phyloP scores from a whole-genome alignment of 495 filamentous ascomycete genomes.

The Neurospora cerealis region DNA sequence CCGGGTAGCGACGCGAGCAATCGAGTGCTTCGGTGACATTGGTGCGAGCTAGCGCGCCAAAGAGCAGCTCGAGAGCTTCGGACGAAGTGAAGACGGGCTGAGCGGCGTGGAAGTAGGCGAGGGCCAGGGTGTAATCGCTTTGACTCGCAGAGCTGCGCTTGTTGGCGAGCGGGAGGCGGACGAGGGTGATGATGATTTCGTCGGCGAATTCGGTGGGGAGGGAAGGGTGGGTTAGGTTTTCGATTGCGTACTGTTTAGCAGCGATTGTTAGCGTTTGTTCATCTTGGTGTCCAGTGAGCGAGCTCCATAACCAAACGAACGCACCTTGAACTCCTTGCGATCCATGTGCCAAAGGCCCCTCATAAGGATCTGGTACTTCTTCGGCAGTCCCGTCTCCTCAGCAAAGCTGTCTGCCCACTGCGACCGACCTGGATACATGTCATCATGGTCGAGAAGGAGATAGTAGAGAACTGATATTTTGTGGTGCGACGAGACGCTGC shows the following conservation, averaged over 20 bases:
- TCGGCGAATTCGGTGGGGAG: constrained; percentile 71
- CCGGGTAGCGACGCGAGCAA: constrained; percentile 56
- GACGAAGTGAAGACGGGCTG: constrained; percentile 52
- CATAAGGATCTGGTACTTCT: constrained; percentile 65
- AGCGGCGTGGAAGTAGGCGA: constrained; percentile 68
- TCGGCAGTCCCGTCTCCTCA: constrained; percentile 38
- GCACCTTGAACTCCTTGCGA: constrained; percentile 52
- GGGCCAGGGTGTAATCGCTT: constrained; percentile 49
- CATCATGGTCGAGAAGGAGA: constrained; percentile 63
- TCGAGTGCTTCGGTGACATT: constrained; percentile 64
- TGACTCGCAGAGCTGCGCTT: not conserved
- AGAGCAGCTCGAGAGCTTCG: constrained; percentile 51
- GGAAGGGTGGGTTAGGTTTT: constrained; percentile 64
- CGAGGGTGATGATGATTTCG: constrained; percentile 64
- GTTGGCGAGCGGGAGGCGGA: constrained; percentile 45
- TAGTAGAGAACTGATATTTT: constrained; percentile 76
- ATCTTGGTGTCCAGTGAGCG: not conserved
- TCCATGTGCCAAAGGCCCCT: constrained; percentile 77
- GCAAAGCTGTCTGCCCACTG: constrained; percentile 47
- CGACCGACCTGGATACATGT: constrained; percentile 28
- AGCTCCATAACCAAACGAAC: not conserved
- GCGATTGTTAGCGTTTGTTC: constrained; percentile 6
- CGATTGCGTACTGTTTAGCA: constrained; percentile 46
- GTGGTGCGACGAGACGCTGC: constrained; percentile 52
- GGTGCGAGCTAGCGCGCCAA: constrained; percentile 54